Evolutionary conservation across 306 rosid species (phyloP), one percentile per base, ranked within the genome.

Genomic region (Lithocarpus polystachyus): DNA sequence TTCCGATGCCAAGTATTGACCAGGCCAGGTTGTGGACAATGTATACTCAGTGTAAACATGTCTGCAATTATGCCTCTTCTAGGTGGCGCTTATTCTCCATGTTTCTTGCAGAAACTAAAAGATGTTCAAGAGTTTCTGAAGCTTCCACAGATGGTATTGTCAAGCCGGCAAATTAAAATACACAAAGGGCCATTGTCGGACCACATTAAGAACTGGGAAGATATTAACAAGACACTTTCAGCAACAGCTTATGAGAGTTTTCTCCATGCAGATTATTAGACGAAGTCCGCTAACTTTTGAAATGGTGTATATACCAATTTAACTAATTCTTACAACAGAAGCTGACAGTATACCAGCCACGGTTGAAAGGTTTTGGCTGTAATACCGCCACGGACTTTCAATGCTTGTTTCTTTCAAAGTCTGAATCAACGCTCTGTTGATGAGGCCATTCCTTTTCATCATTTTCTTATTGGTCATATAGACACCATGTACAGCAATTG

Each of bases 151-250:
- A 89, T 76, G 94, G 80, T 82, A 85, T 82, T 95, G 81, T 85
- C 35, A 23, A 95, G 99, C 83, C 92, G 89, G 51, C 99, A 95
- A 73, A 90, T 95, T 45, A 92, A 93, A 86, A 95, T 95, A 84
- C 99, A 95, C 77, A 90, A 84, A 52, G 97, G 98, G 33, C 84
- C 88, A 22, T 43, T 92, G 79, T 88, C 93, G 0, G 94, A 92
- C 43, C 96, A 91, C 84, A 82, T 93, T 76, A 82, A 62, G 77
- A 93, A 95, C 86, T 95, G 98, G 98, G 94, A 91, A 4, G 98
- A 91, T 19, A 12, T 40, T 40, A 91, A 83, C 86, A 86, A 35
- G 79, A 82, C 91, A 8, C 92, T 95, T 28, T 75, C 72, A 2
- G 98, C 96, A 68, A 95, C 98, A 24, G 72, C 77, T n/a, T 95